Base-by-base conservation (phyloP, 2,329 filamentous ascomycete species). In the Metarhizium guizhouense region DNA sequence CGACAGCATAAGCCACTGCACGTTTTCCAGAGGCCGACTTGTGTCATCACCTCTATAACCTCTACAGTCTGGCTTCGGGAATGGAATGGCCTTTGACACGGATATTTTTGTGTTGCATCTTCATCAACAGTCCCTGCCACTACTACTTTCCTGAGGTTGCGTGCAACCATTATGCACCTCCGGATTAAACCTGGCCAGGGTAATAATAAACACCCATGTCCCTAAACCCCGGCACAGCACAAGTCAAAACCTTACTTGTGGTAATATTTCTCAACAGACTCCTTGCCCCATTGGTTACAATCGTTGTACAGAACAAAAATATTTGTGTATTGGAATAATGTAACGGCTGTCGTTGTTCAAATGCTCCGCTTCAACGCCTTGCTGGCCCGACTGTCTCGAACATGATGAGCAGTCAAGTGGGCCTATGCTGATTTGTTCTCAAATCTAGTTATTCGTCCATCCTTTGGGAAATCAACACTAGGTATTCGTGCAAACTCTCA, bases 291-390 rank as follows among this genome's bases (percentile, higher is more conserved):
- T 47, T 47, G 43, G 43, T n/a, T 25, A 47, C 43, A 47, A 20
- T 47, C 20, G 25, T 16, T 18, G 25, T 29, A 10, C 36, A 52
- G 16, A 30, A 52, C n/a, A 7, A 30, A 43, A 52, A 38, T 29
- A 38, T 7, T 20, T 43, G 13, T 43, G 18, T 42, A 52, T 52
- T 43, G n/a, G 38, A 43, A 20, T 42, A 25, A 45, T 42, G 51
- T 45, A 30, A 52, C 20, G 40, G 20, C 30, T 36, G 18, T 40
- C 16, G 14, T 47, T 53, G 30, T 40, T 53, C 52, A 57, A 55
- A 57, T 53, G 56, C 50, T 57, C 45, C 56, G 53, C 51, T 53
- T 47, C 43, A 57, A 57, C 56, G 56, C 56, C 56, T 51, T 18
- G 30, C n/a, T 51, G 45, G 10, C 43, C 56, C 43, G 14, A 2